phyloP scores from a whole-genome alignment of 495 filamentous ascomycete genomes.

The Jackrogersella minutella region DNA sequence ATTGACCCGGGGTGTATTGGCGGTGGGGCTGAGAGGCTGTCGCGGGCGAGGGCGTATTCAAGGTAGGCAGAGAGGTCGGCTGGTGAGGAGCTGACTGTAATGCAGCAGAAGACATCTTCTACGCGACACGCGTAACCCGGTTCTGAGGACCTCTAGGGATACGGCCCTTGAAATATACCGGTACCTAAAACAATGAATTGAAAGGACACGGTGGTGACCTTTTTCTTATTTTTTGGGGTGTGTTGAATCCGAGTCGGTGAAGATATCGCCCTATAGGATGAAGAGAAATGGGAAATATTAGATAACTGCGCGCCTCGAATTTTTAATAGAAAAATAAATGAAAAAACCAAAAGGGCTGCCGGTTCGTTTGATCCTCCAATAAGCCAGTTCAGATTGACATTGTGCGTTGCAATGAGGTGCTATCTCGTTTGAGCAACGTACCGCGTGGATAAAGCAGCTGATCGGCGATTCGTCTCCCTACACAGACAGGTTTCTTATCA shows the following conservation, averaged over 20 bases:
- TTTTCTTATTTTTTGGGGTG: slow-evolving; percentile 7
- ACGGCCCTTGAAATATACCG: not conserved
- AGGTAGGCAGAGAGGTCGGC: slow-evolving; percentile 54
- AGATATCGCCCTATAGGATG: slow-evolving; percentile 15
- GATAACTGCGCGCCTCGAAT: slow-evolving; percentile 22
- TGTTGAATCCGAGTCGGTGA: slow-evolving; percentile 18
- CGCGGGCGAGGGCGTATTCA: slow-evolving; percentile 56
- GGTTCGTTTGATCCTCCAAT: slow-evolving; percentile 46
- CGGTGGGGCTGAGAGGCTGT: slow-evolving; percentile 56
- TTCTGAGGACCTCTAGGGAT: slow-evolving; percentile 4
- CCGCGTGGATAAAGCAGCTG: slow-evolving; percentile 40
- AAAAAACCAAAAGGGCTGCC: slow-evolving; percentile 37
- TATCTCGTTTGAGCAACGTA: slow-evolving; percentile 36
- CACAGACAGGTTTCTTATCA: slow-evolving; percentile 32
- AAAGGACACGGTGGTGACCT: not conserved
- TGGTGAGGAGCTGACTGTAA: slow-evolving; percentile 64
- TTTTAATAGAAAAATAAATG: slow-evolving; percentile 17
- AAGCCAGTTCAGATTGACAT: slow-evolving; percentile 39
- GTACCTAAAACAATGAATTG: slow-evolving; percentile 16
- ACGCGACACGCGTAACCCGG: slow-evolving; percentile 40
- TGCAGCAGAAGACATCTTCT: slow-evolving; percentile 65
- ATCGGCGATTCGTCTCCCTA: slow-evolving; percentile 36
- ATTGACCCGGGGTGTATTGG: slow-evolving; percentile 50
- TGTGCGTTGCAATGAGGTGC: slow-evolving; percentile 37
- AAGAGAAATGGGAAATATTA: slow-evolving; percentile 12